These are phyloP conservation scores for Boechera divaricarpa DNA, from an alignment of 345 rosid species.

Conservation along the genomic window DNA sequence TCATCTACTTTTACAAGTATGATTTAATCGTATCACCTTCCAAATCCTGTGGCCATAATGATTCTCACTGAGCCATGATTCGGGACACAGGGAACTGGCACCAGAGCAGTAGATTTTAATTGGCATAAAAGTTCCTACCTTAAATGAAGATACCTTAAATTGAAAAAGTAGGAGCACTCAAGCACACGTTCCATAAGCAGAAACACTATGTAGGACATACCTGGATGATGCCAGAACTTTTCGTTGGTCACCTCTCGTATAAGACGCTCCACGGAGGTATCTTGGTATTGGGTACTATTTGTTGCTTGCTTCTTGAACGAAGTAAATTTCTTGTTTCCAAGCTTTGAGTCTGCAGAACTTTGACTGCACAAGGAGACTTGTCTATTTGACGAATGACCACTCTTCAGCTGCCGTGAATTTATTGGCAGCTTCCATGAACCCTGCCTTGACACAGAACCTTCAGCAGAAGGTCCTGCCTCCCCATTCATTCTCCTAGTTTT, in stretches of 20 bases:
- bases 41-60: constrained; percentile 48
- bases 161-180: constrained; percentile 39
- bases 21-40: constrained; percentile 48
- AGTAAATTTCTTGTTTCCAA: constrained; percentile 70
- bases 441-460: constrained; percentile 70
- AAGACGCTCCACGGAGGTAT: constrained; percentile 99
- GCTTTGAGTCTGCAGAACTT: constrained; percentile 69
- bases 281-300: constrained; percentile 64
- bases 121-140: constrained; percentile 47
- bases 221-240: constrained; percentile 85
- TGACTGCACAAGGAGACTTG: constrained; percentile 61
- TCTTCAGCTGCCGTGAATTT: constrained; percentile 62
- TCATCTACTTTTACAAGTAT: constrained; percentile 45
- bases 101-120: constrained; percentile 45
- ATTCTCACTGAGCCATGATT: constrained; percentile 49
- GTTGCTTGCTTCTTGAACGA: constrained; percentile 62
- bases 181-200: constrained; percentile 25
- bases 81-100: constrained; percentile 46
- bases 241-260: constrained; percentile 95
- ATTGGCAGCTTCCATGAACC: constrained; percentile 80
- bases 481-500: constrained; percentile 70
- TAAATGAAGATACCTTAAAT: constrained; percentile 38
- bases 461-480: constrained; percentile 63
- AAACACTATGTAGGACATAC: constrained; percentile 39
- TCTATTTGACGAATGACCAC: constrained; percentile 59